These are phyloP conservation scores for Solanum rostratum DNA, from an alignment of 257 asterid genomes.

Conservation along the genomic window DNA sequence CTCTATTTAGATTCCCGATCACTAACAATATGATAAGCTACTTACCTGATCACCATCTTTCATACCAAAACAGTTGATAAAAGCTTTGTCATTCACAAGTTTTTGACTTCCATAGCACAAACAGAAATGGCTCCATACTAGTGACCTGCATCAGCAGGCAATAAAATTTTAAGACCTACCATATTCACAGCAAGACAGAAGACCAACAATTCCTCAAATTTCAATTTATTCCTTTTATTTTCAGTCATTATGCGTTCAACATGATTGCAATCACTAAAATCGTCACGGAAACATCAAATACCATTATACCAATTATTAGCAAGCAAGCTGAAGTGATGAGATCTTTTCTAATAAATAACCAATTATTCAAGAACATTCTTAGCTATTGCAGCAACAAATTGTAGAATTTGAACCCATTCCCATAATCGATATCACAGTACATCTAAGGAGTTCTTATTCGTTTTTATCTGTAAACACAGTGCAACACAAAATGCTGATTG, in stretches of 20 bases:
- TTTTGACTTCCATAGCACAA: conserved; percentile 33
- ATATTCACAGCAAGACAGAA: not conserved
- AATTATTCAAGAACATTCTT: not conserved
- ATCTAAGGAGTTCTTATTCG: not conserved
- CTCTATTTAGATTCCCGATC: not conserved
- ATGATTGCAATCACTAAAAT: not conserved
- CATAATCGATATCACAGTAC: not conserved
- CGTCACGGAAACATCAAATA: not conserved
- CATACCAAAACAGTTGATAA: conserved; percentile 31
- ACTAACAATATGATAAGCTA: not conserved
- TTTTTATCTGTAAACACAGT: not conserved
- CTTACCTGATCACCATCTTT: conserved; percentile 56
- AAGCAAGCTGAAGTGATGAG: not conserved
- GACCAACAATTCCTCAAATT: not conserved
- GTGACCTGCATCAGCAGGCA: conserved; percentile 22
- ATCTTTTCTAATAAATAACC: not conserved
- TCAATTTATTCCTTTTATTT: not conserved
- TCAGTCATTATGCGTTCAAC: not conserved
- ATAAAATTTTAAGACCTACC: not conserved
- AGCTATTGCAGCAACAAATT: not conserved
- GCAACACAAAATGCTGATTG: not conserved
- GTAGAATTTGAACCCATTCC: not conserved
- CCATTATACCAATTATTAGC: not conserved
- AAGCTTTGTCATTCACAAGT: conserved; percentile 27
- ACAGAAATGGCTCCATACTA: conserved; percentile 60